Evolutionary conservation across 192 early-diverging fungal genomes (phyloP).

Genomic region (Entrophospora sp.): DNA sequence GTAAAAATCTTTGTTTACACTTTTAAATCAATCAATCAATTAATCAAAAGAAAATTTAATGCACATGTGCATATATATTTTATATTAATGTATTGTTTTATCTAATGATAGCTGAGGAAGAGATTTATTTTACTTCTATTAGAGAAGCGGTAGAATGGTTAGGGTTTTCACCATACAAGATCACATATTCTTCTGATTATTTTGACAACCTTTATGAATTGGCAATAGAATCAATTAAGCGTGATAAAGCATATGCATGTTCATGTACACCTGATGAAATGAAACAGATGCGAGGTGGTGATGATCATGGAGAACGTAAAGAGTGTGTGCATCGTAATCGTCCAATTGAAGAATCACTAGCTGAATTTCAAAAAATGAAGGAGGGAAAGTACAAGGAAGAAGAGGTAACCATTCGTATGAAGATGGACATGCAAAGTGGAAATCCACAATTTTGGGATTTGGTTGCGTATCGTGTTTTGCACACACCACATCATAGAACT

Average conservation of each 20-base stretch:
- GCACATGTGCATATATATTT: too few species aligned
- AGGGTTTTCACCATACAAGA: constrained; percentile 82
- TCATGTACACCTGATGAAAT: constrained; percentile 96
- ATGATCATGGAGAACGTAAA: constrained; percentile 71
- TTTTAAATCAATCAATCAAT: too few species aligned
- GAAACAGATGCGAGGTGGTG: constrained; percentile 83
- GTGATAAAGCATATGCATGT: constrained; percentile 74
- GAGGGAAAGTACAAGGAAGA: constrained; percentile 90
- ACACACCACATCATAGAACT: constrained; percentile 87
- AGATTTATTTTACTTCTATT: constrained; percentile 92
- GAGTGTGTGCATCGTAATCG: constrained; percentile 89
- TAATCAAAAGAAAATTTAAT: too few species aligned
- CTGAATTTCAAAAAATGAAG: constrained; percentile 97
- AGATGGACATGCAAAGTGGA: constrained; percentile 96
- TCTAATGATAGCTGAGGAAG: constrained; percentile 79
- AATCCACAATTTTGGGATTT: constrained; percentile 99
- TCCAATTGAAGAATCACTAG: constrained; percentile 84
- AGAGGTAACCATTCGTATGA: constrained; percentile 93
- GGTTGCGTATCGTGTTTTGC: constrained; percentile 93
- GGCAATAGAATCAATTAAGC: constrained; percentile 82
- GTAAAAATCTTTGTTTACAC: too few species aligned
- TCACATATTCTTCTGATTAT: constrained; percentile 97
- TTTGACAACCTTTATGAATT: constrained; percentile 95
- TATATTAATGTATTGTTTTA: not conserved
- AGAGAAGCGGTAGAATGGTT: constrained; percentile 91